Conservation (phyloP, 176 grass and related monocot genomes). For the Phoenix roebelenii region DNA sequence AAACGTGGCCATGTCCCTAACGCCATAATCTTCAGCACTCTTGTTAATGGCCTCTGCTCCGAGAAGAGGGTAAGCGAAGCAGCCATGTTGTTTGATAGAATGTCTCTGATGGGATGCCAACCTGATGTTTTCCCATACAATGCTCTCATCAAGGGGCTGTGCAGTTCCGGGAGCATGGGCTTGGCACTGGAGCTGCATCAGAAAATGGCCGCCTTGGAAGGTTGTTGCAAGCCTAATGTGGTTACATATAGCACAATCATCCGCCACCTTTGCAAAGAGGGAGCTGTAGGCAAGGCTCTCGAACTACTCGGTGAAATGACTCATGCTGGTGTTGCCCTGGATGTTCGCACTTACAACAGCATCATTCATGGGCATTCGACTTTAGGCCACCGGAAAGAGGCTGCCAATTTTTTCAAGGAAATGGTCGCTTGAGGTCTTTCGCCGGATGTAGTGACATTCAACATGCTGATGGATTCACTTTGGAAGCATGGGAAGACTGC, state of each 20-base stretch:
- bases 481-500: constrained; percentile 6
- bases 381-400: constrained; percentile 7
- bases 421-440: constrained; percentile 5
- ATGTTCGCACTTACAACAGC: neutral
- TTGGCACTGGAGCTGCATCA: neutral
- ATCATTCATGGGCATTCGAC: constrained; percentile 20
- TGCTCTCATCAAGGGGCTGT: constrained; percentile 18
- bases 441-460: constrained; percentile 5
- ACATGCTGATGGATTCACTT: constrained; percentile 2
- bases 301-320: constrained; percentile 8
- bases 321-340: neutral
- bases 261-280: constrained; percentile 12
- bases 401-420: neutral
- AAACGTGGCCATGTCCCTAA: neutral
- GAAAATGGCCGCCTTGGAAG: constrained; percentile 9
- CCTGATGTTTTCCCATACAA: constrained; percentile 1
- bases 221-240: constrained; percentile 1
- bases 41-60: constrained; percentile 13
- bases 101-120: constrained; percentile 21
- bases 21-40: neutral
- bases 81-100: constrained; percentile 16
- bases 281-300: neutral
- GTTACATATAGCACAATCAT: constrained; percentile 11
- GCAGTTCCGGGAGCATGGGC: neutral
- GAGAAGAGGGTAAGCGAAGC: constrained; percentile 7